phyloP scores from a whole-genome alignment of 129 eudicot genomes.

The Kitagawia praeruptora region DNA sequence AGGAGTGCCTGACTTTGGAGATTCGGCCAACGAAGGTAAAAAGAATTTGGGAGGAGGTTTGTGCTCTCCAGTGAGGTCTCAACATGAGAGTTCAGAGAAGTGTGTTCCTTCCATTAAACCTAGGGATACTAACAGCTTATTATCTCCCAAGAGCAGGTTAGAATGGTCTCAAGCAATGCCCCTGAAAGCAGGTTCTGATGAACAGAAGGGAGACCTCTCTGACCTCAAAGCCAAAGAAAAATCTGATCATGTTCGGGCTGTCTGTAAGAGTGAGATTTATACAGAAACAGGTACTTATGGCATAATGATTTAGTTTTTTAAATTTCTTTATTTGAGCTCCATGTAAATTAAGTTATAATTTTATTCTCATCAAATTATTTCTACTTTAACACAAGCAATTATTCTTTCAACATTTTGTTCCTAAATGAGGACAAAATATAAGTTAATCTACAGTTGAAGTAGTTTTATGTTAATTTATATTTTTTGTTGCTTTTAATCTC shows the following conservation, averaged over 20 bases:
- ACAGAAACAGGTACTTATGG: constrained; percentile 34
- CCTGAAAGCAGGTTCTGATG: constrained; percentile 17
- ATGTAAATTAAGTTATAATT: neutral
- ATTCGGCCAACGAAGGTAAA: constrained; percentile 15
- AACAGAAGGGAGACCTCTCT: constrained; percentile 24
- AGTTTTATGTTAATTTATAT: neutral
- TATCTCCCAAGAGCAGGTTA: constrained; percentile 26
- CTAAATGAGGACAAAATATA: neutral
- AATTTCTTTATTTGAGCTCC: neutral
- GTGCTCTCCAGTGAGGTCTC: neutral
- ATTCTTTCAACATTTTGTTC: neutral
- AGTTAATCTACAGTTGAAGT: neutral
- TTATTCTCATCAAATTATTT: neutral
- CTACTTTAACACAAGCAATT: neutral
- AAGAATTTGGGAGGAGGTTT: constrained; percentile 15
- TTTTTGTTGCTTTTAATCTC: neutral
- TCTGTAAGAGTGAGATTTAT: constrained; percentile 25
- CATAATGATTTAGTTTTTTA: neutral
- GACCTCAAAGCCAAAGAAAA: constrained; percentile 24
- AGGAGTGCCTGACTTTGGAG: constrained; percentile 21
- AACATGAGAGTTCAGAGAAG: neutral
- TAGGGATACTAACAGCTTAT: constrained; percentile 21
- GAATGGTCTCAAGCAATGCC: constrained; percentile 15
- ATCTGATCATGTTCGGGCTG: constrained; percentile 19
- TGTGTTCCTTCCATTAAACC: constrained; percentile 22